Percentiles rank a stretch among this genome's conserved stretches.
Evolutionary conservation across 1,139 yeast genomes (phyloP).

Genomic region (Suhomyces chickasaworum): DNA sequence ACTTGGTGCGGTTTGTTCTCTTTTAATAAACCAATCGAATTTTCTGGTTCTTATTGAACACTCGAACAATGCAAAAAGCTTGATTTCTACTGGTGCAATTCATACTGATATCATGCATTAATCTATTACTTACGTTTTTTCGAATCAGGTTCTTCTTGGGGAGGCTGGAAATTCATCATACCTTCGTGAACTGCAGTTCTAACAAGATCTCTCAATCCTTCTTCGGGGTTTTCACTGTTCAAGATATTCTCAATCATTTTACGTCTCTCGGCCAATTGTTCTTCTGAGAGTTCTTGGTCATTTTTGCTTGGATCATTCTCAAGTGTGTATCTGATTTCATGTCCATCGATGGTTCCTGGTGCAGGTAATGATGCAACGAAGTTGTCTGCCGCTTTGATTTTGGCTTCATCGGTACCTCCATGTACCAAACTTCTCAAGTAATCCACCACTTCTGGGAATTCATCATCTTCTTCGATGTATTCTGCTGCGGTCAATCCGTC

Average conservation of each 20-base stretch:
- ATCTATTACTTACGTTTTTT: slow-evolving; percentile 29
- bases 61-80: too few species aligned
- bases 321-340: slow-evolving; percentile 59
- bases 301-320: slow-evolving; percentile 44
- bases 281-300: slow-evolving; percentile 24
- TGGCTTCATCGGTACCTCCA: slow-evolving; percentile 27
- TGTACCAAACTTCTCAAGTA: slow-evolving; percentile 57
- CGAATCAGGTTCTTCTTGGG: slow-evolving; percentile 18
- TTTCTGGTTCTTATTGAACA: too few species aligned
- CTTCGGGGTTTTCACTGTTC: slow-evolving; percentile 77
- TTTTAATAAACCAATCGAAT: too few species aligned
- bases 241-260: slow-evolving; percentile 68
- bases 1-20: too few species aligned
- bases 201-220: slow-evolving; percentile 68
- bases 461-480: slow-evolving; percentile 80
- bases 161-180: slow-evolving; percentile 31
- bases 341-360: slow-evolving; percentile 50
- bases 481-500: slow-evolving; percentile 75
- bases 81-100: too few species aligned
- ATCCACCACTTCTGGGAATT: slow-evolving; percentile 72
- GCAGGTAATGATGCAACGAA: slow-evolving; percentile 37
- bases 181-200: slow-evolving; percentile 63
- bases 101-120: not conserved
- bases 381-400: slow-evolving; percentile 13
- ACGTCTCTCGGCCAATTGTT: slow-evolving; percentile 57